A percentile compares a stretch with the other conserved stretches of the same genome.
Conservation (phyloP, 1,284 basidiomycete species). For the Chiua sp. region DNA sequence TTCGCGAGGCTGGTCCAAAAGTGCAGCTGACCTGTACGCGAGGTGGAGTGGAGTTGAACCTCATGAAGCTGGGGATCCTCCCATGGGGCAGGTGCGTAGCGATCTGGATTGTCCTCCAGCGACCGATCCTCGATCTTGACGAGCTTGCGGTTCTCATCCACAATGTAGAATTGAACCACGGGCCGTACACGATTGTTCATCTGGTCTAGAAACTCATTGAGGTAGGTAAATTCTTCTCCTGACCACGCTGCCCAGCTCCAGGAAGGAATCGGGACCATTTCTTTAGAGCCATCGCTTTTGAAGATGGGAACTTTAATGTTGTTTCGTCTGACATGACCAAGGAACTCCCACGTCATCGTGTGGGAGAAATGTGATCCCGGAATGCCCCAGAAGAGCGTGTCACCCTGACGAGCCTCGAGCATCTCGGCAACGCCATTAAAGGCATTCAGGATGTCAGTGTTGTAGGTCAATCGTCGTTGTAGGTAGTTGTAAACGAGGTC, state of each 20-base stretch:
- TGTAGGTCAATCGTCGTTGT: conserved; percentile 14
- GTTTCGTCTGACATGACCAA: conserved; percentile 8
- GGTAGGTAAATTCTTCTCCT: not conserved
- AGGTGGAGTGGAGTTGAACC: not conserved
- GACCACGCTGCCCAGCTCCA: conserved; percentile 30
- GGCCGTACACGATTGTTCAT: not conserved
- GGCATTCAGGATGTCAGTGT: conserved; percentile 23
- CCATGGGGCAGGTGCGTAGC: not conserved
- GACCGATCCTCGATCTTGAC: conserved; percentile 12
- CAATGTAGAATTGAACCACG: conserved; percentile 13
- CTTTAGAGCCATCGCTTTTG: not conserved
- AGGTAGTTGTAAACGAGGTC: conserved; percentile 12
- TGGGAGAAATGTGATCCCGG: conserved; percentile 18
- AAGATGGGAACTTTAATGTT: conserved; percentile 12
- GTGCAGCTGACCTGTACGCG: conserved; percentile 9
- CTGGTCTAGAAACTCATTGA: not conserved
- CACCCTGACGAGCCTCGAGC: conserved; percentile 12
- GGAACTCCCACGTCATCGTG: conserved; percentile 12
- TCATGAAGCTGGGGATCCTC: not conserved
- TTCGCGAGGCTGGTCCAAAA: conserved; percentile 25
- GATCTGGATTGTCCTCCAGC: not conserved
- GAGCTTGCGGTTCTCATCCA: conserved; percentile 2
- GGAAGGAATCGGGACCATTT: conserved; percentile 16
- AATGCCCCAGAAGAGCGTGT: conserved; percentile 21
- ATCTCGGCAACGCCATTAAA: conserved; percentile 17